phyloP scores from a whole-genome alignment of 768 basidiomycete species.

The Tylopilus vinaceipallidus region DNA sequence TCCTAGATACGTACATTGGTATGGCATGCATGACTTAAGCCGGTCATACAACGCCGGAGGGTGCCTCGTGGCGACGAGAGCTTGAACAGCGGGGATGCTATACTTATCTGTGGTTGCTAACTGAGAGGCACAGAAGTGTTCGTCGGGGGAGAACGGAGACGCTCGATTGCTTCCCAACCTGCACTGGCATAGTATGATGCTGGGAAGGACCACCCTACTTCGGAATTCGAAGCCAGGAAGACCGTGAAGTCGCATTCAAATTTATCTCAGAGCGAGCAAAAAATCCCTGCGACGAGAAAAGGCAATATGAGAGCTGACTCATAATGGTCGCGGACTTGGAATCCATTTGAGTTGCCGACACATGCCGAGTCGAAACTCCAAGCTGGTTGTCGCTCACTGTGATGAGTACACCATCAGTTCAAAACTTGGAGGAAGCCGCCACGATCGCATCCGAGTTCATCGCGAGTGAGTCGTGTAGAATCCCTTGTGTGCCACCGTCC shows the following conservation, averaged over 20 bases:
- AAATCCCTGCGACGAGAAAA: no score
- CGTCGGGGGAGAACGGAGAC: neutral
- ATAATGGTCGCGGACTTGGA: slow-evolving; percentile 26
- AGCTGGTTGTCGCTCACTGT: neutral
- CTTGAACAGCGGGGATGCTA: neutral
- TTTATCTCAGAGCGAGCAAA: neutral
- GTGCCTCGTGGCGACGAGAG: slow-evolving; percentile 5
- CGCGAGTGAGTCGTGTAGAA: slow-evolving; percentile 36
- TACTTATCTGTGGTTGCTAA: neutral
- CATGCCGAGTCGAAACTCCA: slow-evolving; percentile 2
- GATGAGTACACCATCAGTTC: slow-evolving; percentile 33
- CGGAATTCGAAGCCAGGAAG: neutral
- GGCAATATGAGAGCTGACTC: no score
- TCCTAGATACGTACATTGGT: neutral
- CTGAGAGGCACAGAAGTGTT: neutral
- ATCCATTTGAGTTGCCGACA: slow-evolving; percentile 14
- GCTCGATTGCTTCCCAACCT: neutral
- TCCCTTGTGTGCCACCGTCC: neutral
- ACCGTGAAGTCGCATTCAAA: neutral
- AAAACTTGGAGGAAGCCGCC: slow-evolving; percentile 48
- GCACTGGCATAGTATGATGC: slow-evolving; percentile 8
- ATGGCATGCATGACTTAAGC: neutral
- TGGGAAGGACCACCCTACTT: neutral
- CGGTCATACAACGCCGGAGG: neutral
- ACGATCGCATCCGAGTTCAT: slow-evolving; percentile 49